These are phyloP conservation scores for Thymus mandschuricus DNA, from an alignment of 257 asterid genomes.

Conservation along the genomic window DNA sequence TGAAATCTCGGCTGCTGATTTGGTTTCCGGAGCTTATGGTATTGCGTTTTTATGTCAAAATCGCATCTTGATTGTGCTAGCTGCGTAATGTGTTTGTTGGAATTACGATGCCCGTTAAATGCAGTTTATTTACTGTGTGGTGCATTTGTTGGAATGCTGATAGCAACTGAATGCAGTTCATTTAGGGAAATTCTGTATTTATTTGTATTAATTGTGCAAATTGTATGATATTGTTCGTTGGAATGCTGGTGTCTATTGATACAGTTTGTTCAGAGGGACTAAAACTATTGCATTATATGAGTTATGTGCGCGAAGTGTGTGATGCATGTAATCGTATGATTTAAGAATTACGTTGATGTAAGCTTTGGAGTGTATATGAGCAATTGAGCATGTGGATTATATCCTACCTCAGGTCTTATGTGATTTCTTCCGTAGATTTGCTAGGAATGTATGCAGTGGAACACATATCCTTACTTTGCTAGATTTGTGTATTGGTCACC, in stretches of 20 bases:
- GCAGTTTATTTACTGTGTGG: too few relatives aligned
- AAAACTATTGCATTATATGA: not conserved
- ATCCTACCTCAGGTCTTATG: not conserved
- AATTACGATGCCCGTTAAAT: not conserved
- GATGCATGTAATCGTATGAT: not conserved
- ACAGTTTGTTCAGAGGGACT: not conserved
- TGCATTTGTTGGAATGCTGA: too few relatives aligned
- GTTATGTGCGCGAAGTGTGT: not conserved
- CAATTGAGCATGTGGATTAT: not conserved
- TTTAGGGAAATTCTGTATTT: too few relatives aligned
- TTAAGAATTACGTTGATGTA: not conserved
- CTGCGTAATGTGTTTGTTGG: not conserved
- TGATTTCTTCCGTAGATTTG: not conserved
- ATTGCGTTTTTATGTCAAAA: not conserved
- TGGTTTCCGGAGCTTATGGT: slow-evolving; percentile 95
- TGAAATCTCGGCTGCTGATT: slow-evolving; percentile 80
- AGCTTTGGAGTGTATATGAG: too few relatives aligned
- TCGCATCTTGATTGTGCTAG: not conserved
- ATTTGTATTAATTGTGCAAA: too few relatives aligned
- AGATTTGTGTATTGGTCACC: not conserved
- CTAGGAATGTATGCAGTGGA: not conserved
- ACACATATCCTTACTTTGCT: not conserved
- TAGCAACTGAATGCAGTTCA: too few relatives aligned
- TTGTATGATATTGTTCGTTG: too few relatives aligned
- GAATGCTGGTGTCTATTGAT: too few relatives aligned